A percentile compares a stretch with the other conserved stretches of the same genome.
These are phyloP conservation scores for Starmerella cellae DNA, from an alignment of 805 yeast species.

Conservation along the genomic window DNA sequence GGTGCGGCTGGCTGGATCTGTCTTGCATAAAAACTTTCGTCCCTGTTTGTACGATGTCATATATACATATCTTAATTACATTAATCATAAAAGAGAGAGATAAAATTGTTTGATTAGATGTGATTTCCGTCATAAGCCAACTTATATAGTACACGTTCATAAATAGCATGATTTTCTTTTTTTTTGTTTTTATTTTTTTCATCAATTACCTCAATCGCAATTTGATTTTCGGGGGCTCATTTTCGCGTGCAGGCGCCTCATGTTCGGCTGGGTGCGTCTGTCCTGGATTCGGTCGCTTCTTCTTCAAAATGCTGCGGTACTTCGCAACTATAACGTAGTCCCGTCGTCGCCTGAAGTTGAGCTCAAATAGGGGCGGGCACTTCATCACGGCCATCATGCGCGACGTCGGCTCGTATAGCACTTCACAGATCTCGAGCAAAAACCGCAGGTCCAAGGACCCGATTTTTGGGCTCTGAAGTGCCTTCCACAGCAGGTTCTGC, in stretches of 20 bases:
- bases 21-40: constrained; percentile 6
- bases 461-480: constrained; percentile 44
- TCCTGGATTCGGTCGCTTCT: background rate
- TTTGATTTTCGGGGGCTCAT: background rate
- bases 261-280: background rate
- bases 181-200: too few species aligned
- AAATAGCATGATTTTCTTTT: too few species aligned
- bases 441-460: constrained; percentile 47
- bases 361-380: constrained; percentile 53
- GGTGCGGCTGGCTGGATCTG: constrained; percentile 25
- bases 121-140: too few species aligned
- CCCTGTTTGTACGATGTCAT: background rate
- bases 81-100: too few species aligned
- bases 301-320: constrained; percentile 19
- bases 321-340: constrained; percentile 38
- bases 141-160: too few species aligned
- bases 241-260: background rate
- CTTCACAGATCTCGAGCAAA: constrained; percentile 50
- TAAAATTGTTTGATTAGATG: too few species aligned
- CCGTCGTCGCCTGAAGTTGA: constrained; percentile 44
- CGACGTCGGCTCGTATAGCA: constrained; percentile 51
- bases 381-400: constrained; percentile 48
- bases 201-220: background rate
- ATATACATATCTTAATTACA: too few species aligned
- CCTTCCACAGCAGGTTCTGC: constrained; percentile 50